Evolutionary conservation across 805 yeast species (phyloP).

Genomic region (Candida morakotiae): DNA sequence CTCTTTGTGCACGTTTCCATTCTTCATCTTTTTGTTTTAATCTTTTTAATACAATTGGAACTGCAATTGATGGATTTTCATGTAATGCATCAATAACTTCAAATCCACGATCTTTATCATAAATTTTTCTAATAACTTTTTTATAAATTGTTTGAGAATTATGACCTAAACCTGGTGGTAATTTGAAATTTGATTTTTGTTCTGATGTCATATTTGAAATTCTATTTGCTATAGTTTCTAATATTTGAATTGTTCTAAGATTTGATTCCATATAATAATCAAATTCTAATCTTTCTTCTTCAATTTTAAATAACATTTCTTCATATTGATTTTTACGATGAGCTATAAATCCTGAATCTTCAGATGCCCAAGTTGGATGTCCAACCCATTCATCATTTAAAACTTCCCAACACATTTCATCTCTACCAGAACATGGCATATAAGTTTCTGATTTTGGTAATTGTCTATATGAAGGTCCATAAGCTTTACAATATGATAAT

Average conservation of each 20-base stretch:
- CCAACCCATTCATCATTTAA: conserved; percentile 99
- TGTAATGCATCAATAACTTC: conserved; percentile 95
- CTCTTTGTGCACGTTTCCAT: conserved; percentile 97
- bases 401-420: conserved; percentile 99
- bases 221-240: conserved; percentile 92
- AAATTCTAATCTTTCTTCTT: conserved; percentile 96
- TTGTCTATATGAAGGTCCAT: conserved; percentile 91
- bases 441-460: conserved; percentile 90
- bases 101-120: conserved; percentile 91
- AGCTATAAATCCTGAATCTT: conserved; percentile 98
- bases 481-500: conserved; percentile 83
- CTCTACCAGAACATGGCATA: conserved; percentile 98
- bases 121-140: conserved; percentile 86
- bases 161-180: conserved; percentile 93
- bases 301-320: conserved; percentile 89
- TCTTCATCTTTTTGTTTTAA: conserved; percentile 97
- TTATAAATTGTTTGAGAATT: conserved; percentile 88
- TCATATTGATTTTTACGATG: conserved; percentile 98
- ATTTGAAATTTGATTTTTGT: conserved; percentile 78
- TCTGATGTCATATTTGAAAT: conserved; percentile 90
- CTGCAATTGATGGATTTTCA: conserved; percentile 92
- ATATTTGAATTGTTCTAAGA: conserved; percentile 88
- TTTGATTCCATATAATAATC: conserved; percentile 95
- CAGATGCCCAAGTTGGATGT: conserved; percentile 99
- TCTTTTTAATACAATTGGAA: conserved; percentile 87